phyloP scores from a whole-genome alignment of 805 yeast species.

The Candida sithepensis region DNA sequence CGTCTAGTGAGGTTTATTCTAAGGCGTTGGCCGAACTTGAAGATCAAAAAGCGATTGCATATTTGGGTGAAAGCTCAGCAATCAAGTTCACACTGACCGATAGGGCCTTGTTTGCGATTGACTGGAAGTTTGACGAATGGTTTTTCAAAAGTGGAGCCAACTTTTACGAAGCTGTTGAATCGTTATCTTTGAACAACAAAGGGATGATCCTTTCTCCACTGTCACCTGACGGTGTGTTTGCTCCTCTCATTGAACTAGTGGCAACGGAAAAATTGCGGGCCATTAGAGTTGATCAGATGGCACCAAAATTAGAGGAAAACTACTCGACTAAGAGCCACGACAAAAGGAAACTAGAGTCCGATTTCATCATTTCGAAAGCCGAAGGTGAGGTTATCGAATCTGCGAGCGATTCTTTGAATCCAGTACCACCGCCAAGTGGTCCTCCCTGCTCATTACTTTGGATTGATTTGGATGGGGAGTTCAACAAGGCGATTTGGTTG shows the following conservation, averaged over 20 bases:
- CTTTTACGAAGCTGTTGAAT: constrained; percentile 42
- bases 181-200: constrained; percentile 40
- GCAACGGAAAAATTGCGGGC: constrained; percentile 39
- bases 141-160: constrained; percentile 43
- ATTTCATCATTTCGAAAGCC: constrained; percentile 40
- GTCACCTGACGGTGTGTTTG: constrained; percentile 60
- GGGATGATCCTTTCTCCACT: constrained; percentile 56
- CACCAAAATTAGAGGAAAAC: constrained; percentile 47
- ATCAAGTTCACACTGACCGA: constrained; percentile 58
- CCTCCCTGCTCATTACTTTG: constrained; percentile 65
- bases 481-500: constrained; percentile 60
- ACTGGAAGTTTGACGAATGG: constrained; percentile 34
- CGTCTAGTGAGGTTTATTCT: constrained; percentile 44
- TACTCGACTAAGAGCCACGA: constrained; percentile 78
- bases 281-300: constrained; percentile 52
- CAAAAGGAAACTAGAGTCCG: constrained; percentile 62
- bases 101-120: constrained; percentile 38
- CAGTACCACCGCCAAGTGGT: constrained; percentile 51
- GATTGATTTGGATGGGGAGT: constrained; percentile 62
- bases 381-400: neutral
- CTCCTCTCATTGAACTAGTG: constrained; percentile 54
- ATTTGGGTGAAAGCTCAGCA: constrained; percentile 44
- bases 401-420: constrained; percentile 5
- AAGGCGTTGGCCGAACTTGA: constrained; percentile 50
- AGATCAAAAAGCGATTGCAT: constrained; percentile 53